These are phyloP conservation scores for Fusarium coffeatum DNA, from an alignment of 2,329 filamentous ascomycete species.

Conservation along the genomic window DNA sequence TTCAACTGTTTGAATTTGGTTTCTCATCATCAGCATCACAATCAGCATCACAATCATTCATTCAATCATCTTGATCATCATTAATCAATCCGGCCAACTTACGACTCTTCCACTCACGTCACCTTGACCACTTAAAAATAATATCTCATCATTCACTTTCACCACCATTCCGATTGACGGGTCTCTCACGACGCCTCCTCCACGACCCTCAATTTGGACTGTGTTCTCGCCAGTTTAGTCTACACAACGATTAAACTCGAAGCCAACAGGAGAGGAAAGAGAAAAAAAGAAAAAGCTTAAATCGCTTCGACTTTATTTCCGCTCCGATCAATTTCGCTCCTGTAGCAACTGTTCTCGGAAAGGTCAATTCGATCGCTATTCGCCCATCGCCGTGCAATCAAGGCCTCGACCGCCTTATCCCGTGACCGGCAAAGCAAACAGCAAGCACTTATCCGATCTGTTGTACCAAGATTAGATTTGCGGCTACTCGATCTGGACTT, in stretches of 20 bases:
- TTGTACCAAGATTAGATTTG: slow-evolving; percentile 8
- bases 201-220: slow-evolving; percentile 17
- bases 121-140: slow-evolving; percentile 7
- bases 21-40: slow-evolving; percentile 2
- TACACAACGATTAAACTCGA: slow-evolving; percentile 10
- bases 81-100: slow-evolving; percentile 8
- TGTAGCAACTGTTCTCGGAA: slow-evolving; percentile 24
- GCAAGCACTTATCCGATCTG: slow-evolving; percentile 14
- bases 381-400: slow-evolving; percentile 31
- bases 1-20: slow-evolving; percentile 7
- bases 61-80: slow-evolving; percentile 13
- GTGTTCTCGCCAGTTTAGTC: neutral
- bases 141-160: slow-evolving; percentile 27
- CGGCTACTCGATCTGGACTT: slow-evolving; percentile 20
- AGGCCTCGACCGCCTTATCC: slow-evolving; percentile 38
- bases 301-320: slow-evolving; percentile 21
- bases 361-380: slow-evolving; percentile 7
- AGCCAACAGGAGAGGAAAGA: slow-evolving; percentile 15
- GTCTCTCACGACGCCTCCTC: slow-evolving; percentile 24
- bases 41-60: slow-evolving; percentile 4
- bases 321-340: slow-evolving; percentile 4
- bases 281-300: slow-evolving; percentile 23
- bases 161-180: slow-evolving; percentile 34
- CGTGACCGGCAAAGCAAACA: slow-evolving; percentile 14
- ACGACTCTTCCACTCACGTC: slow-evolving; percentile 19